Base-by-base conservation (phyloP, 202 grass and related monocot species). In the Eragrostis tef region DNA sequence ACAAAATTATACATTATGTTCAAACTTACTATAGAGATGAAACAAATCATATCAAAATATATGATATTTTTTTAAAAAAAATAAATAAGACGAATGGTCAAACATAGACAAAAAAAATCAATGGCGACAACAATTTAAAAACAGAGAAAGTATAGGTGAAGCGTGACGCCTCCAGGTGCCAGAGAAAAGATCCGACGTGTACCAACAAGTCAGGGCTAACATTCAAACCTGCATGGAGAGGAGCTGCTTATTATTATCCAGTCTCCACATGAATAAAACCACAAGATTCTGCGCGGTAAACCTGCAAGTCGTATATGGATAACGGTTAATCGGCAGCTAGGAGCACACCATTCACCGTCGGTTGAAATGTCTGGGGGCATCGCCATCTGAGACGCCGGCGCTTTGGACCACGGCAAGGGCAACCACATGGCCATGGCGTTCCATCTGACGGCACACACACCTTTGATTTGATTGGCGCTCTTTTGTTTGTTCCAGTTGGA, bases 401-500 rank as follows among this genome's bases (percentile, higher is more conserved):
- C 10, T 17, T 17, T 57, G 77, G 64, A 80, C 49, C 43, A 61
- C 70, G 9, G n/a, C 57, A n/a, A n/a, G 19, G 49, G 68, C 57
- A 62, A n/a, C n/a, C n/a, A n/a, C 79, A 73, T 48, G 66, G 65
- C 9, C 17, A 26, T 8, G 11, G 71, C 34, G 5, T 17, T 5
- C n/a, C 71, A 8, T 42, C 21, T 42, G 5, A 13, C 21, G 15
- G 44, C 67, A 26, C 12, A n/a, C 29, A 6, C 17, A n/a, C n/a
- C n/a, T n/a, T n/a, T n/a, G n/a, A n/a, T 75, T 72, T 6, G 21
- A 20, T 17, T 17, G 24, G 25, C 0, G 1, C 29, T 26, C 57
- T 21, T 75, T 75, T n/a, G 72, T 59, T 59, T 4, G 11, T 2
- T 59, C 5, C n/a, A 0, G 31, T 29, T 56, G 71, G 71, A 54